phyloP scores from a whole-genome alignment of 257 asterid species.

The Echites panduratus region DNA sequence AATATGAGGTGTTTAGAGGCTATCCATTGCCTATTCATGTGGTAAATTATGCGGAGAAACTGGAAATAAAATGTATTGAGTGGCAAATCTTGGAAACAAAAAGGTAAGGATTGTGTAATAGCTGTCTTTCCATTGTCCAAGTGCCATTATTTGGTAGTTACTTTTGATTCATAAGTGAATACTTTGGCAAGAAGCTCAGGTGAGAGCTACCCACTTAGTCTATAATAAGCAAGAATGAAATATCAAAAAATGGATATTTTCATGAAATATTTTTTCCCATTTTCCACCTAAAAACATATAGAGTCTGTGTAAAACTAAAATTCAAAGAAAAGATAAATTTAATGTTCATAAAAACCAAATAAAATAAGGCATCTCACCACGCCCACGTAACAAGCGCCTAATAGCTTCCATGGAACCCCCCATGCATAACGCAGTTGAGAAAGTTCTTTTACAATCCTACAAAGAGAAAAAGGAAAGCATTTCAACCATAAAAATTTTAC shows the following conservation, averaged over 20 bases:
- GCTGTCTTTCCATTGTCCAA: not conserved
- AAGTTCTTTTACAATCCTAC: conserved; percentile 86
- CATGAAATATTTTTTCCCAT: not conserved
- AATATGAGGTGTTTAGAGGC: not conserved
- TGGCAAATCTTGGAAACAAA: not conserved
- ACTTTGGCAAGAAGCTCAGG: not conserved
- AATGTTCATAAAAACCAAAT: conserved; percentile 4
- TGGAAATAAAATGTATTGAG: not conserved
- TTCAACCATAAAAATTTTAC: not conserved
- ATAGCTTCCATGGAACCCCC: conserved; percentile 89
- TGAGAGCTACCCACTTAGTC: not conserved
- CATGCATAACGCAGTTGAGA: conserved; percentile 74
- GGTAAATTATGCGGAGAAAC: not conserved
- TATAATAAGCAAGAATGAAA: not conserved
- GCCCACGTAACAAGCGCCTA: conserved; percentile 65
- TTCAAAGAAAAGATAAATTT: not conserved
- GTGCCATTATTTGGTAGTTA: not conserved
- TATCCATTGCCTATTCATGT: not conserved
- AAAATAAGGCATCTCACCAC: conserved; percentile 55
- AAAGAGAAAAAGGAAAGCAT: conserved; percentile 14
- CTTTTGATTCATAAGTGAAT: not conserved
- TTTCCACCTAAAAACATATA: not conserved
- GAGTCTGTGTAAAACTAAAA: not conserved
- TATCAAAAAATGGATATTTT: not conserved
- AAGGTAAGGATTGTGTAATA: not conserved